A percentile compares a stretch with the other conserved stretches of the same genome.
Conservation (phyloP, 225 moss, liverwort and hornwort genomes). For the Thuidium tamariscinum region DNA sequence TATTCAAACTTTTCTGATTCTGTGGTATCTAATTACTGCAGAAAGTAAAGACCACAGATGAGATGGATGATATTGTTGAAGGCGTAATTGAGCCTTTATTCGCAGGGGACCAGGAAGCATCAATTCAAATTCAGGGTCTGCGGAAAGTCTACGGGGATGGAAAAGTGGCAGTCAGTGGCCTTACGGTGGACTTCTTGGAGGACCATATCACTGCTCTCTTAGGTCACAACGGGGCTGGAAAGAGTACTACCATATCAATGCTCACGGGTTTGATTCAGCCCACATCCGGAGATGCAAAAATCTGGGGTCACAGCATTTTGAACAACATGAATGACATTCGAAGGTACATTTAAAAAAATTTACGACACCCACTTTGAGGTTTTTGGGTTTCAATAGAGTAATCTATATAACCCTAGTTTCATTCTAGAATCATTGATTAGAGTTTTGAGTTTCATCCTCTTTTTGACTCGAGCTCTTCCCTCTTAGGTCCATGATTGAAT, state of each 20-base stretch:
- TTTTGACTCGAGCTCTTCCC: neutral
- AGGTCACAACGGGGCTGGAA: slow-evolving; percentile 94
- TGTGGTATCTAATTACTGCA: neutral
- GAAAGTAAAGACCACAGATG: slow-evolving; percentile 17
- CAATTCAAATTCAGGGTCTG: slow-evolving; percentile 54
- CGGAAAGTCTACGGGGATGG: slow-evolving; percentile 66
- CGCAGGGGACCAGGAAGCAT: slow-evolving; percentile 12
- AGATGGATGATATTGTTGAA: slow-evolving; percentile 17
- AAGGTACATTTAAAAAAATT: slow-evolving; percentile 25
- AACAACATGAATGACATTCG: slow-evolving; percentile 53
- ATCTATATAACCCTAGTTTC: neutral
- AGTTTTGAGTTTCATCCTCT: neutral
- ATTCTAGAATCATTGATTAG: neutral
- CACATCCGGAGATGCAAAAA: slow-evolving; percentile 67
- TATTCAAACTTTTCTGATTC: neutral
- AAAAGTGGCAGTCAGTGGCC: slow-evolving; percentile 67
- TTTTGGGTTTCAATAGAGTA: neutral
- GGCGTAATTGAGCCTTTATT: slow-evolving; percentile 46
- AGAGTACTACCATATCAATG: slow-evolving; percentile 86
- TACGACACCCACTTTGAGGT: neutral
- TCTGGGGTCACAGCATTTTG: slow-evolving; percentile 76
- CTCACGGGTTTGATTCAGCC: slow-evolving; percentile 73
- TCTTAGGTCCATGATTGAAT: neutral
- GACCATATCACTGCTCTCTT: slow-evolving; percentile 80
- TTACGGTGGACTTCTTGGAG: slow-evolving; percentile 64